Base-by-base conservation (phyloP, 345 rosid species). In the Cochlearia excelsa region DNA sequence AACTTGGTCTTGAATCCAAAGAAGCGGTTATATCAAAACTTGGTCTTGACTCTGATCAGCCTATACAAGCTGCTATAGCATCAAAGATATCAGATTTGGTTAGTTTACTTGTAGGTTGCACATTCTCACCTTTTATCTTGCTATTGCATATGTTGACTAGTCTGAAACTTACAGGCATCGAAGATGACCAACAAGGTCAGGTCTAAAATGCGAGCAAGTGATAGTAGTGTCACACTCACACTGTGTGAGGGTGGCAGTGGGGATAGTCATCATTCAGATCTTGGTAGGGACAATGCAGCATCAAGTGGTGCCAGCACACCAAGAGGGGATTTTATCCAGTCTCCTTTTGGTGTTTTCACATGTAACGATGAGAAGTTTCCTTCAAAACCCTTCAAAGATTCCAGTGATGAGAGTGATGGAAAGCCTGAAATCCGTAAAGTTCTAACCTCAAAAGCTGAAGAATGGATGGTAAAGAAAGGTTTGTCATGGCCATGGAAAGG, bases 401-500 rank as follows among this genome's bases (percentile, higher is more conserved):
- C 82, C 61, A 78, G 78, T 45, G 87, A 89, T 51, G 99, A 84
- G 76, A 50, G 72, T 55, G 99, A 84, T 63, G 90, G 86, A 64
- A 87, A 84, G 68, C 73, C 84, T 57, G 71, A 86, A 26, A 78
- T 85, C 67, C 88, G 74, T 67, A 87, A 87, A 79, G 78, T 77
- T 53, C 69, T 85, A 56, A 69, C 92, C 58, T 80, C 90, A 42
- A 90, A 79, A 69, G 95, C 95, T 39, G 93, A 85, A 77, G 93
- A 86, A 54, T 85, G 92, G 93, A 82, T 93, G 67, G 84, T 75
- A 61, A 87, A 78, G 83, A 87, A 82, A 71, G 92, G 95, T 30
- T 57, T 93, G 59, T 70, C 95, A 33, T 93, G 95, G 97, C 99
- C 96, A 35, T 93, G 95, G 99, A 93, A 82, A 74, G 95, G 88